Evolutionary conservation across 805 yeast genomes (phyloP).

Genomic region (Metschnikowia hibisci): DNA sequence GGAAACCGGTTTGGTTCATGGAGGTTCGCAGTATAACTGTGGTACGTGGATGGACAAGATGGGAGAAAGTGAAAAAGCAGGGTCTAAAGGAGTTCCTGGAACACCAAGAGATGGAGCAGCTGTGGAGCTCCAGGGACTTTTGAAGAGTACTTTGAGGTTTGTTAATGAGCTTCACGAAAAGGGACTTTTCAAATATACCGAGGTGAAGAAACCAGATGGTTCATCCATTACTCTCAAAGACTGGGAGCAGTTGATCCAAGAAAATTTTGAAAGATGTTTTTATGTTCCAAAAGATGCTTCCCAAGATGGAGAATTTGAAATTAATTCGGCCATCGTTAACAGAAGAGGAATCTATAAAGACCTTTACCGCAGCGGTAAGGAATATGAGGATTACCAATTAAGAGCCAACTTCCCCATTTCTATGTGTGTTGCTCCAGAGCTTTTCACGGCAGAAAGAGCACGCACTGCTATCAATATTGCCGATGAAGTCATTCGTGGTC

Average conservation of each 20-base stretch:
- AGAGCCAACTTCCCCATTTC: slow-evolving; percentile 93
- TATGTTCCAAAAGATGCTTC: slow-evolving; percentile 65
- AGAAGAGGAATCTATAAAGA: slow-evolving; percentile 95
- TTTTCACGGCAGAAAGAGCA: slow-evolving; percentile 64
- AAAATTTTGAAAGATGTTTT: slow-evolving; percentile 74
- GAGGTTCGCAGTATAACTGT: slow-evolving; percentile 90
- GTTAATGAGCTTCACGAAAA: slow-evolving; percentile 53
- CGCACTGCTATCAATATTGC: slow-evolving; percentile 64
- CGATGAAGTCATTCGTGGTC: slow-evolving; percentile 75
- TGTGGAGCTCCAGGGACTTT: slow-evolving; percentile 81
- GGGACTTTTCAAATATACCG: slow-evolving; percentile 54
- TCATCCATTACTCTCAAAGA: slow-evolving; percentile 49
- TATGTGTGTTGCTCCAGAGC: slow-evolving; percentile 90
- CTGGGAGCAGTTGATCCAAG: slow-evolving; percentile 71
- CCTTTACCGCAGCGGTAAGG: slow-evolving; percentile 72
- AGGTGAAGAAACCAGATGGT: slow-evolving; percentile 60
- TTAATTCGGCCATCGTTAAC: slow-evolving; percentile 66
- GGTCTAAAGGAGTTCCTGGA: slow-evolving; percentile 89
- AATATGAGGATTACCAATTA: slow-evolving; percentile 89
- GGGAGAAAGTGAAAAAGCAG: slow-evolving; percentile 90
- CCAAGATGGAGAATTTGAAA: slow-evolving; percentile 57
- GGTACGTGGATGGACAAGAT: slow-evolving; percentile 99
- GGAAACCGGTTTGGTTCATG: slow-evolving; percentile 81
- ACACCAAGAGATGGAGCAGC: slow-evolving; percentile 98
- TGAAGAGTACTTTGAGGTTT: slow-evolving; percentile 82